Conservation (phyloP, 164 flowering plant genomes). For the Santalum album region DNA sequence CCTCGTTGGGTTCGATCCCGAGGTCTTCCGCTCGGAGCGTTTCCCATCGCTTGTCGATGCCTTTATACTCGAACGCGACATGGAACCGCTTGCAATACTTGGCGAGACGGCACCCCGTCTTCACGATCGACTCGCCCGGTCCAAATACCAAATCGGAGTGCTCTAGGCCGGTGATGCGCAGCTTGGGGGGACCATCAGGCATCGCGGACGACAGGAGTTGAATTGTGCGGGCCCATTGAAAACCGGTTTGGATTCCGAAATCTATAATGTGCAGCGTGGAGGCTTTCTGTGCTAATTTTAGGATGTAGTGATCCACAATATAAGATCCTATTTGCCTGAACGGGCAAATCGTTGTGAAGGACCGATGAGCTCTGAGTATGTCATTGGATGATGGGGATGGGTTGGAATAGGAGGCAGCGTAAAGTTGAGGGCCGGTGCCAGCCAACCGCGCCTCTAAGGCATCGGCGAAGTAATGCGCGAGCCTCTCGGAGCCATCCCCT, state of each 20-base stretch:
- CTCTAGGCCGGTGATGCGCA: neutral
- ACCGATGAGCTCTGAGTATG: conserved; percentile 28
- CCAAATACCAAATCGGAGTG: neutral
- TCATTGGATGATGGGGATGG: conserved; percentile 16
- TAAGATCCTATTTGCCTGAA: conserved; percentile 16
- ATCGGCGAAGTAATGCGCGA: conserved; percentile 36
- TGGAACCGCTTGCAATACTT: neutral
- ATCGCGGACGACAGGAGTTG: neutral
- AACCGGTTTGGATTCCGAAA: conserved; percentile 36
- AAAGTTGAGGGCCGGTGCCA: conserved; percentile 27
- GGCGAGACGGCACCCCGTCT: neutral
- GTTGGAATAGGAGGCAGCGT: conserved; percentile 11
- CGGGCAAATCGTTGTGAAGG: conserved; percentile 23
- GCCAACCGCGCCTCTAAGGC: conserved; percentile 38
- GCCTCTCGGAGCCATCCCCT: conserved; percentile 34
- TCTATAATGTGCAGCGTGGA: conserved; percentile 30
- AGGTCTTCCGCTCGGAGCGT: neutral
- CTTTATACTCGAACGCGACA: neutral
- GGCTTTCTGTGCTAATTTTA: conserved; percentile 16
- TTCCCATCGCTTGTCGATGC: neutral
- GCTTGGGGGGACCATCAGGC: neutral
- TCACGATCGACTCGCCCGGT: neutral
- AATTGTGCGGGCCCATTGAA: conserved; percentile 27
- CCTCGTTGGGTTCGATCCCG: neutral
- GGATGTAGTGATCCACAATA: conserved; percentile 20